These are phyloP conservation scores for Xylaria sp. DNA, from an alignment of 2,329 filamentous ascomycete species.

Conservation along the genomic window DNA sequence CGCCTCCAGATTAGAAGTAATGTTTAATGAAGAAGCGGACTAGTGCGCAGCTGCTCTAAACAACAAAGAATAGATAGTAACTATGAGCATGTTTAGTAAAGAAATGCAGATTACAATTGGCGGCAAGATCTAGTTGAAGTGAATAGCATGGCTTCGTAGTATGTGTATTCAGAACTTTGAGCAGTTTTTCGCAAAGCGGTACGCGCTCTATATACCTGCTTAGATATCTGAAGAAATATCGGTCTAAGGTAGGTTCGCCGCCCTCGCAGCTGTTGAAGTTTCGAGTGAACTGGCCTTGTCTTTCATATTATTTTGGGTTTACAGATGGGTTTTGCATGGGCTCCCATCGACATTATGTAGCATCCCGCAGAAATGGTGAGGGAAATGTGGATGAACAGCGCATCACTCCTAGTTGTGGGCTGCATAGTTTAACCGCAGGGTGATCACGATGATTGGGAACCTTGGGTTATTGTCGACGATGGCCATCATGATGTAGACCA, in stretches of 20 bases:
- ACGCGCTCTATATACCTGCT: not conserved
- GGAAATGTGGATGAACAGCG: conserved; percentile 1
- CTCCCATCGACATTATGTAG: conserved; percentile 15
- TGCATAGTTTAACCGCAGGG: not conserved
- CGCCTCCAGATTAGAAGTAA: not conserved
- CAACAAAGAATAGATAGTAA: not conserved
- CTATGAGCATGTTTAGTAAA: not conserved
- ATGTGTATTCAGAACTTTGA: not conserved
- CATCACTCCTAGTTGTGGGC: not conserved
- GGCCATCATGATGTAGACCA: not conserved
- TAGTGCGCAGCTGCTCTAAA: not conserved
- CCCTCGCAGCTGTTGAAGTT: not conserved
- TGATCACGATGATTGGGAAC: not conserved
- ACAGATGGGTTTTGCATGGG: not conserved
- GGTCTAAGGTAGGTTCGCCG: not conserved
- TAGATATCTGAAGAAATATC: conserved; percentile 9
- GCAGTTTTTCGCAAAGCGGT: not conserved
- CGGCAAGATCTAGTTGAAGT: not conserved
- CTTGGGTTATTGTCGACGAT: not conserved
- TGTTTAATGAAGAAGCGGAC: not conserved
- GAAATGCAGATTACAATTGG: not conserved
- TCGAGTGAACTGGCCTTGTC: not conserved
- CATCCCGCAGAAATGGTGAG: not conserved
- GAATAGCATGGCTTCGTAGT: conserved; percentile 8
- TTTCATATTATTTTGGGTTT: conserved; percentile 9